Evolutionary conservation across 148 eudicot species (phyloP).

Genomic region (Pouteria glomerata): DNA sequence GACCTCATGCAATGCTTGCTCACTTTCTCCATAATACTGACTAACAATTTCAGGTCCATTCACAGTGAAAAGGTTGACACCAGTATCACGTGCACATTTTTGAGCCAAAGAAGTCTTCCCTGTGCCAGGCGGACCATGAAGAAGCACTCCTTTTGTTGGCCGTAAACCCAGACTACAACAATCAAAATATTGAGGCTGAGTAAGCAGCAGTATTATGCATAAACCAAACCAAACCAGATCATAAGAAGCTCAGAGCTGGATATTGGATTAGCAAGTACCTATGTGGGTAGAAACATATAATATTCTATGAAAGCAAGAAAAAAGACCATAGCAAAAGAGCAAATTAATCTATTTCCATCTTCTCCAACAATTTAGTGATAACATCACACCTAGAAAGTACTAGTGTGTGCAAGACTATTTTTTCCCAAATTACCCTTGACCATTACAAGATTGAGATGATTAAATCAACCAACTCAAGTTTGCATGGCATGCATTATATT

Average conservation of each 20-base stretch:
- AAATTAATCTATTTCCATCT: not conserved
- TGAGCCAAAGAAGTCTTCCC: conserved; percentile 90
- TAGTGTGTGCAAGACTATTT: no score
- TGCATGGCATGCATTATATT: no score
- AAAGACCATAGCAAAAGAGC: not conserved
- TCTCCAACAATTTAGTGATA: not conserved
- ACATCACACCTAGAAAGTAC: no score
- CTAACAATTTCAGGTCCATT: conserved; percentile 87
- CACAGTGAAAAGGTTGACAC: conserved; percentile 65
- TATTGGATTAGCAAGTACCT: not conserved
- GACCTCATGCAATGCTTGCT: conserved; percentile 69
- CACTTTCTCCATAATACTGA: conserved; percentile 86
- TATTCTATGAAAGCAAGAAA: not conserved
- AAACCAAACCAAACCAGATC: no score
- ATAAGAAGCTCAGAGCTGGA: not conserved
- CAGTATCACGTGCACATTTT: conserved; percentile 74
- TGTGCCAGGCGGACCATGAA: conserved; percentile 95
- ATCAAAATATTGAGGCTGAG: conserved; percentile 17
- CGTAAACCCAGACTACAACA: conserved; percentile 72
- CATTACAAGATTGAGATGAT: no score
- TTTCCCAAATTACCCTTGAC: no score
- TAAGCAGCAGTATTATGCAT: not conserved
- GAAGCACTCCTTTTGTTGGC: conserved; percentile 90
- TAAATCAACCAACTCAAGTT: no score
- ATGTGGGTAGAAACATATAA: not conserved